Evolutionary conservation across 2,329 filamentous ascomycete genomes (phyloP).

Genomic region (Diaporthe citrichinensis): DNA sequence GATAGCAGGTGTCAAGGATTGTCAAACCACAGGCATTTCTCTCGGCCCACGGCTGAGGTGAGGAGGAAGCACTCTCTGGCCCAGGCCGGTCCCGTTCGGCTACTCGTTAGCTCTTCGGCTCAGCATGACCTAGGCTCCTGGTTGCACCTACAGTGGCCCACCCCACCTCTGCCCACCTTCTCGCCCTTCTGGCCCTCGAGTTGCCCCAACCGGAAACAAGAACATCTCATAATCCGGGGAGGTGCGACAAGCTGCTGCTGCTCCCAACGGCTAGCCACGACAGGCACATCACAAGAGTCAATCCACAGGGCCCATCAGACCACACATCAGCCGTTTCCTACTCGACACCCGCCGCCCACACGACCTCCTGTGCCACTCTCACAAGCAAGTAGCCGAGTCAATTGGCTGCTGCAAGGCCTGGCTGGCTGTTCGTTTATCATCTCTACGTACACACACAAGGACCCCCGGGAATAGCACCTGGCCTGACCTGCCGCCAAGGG

Average conservation of each 20-base stretch:
- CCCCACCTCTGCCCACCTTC: constrained; percentile 32
- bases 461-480: constrained; percentile 14
- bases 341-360: constrained; percentile 2
- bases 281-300: constrained; percentile 33
- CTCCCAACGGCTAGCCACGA: constrained; percentile 21
- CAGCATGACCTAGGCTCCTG: not conserved
- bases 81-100: constrained; percentile 18
- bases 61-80: not conserved
- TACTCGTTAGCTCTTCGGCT: constrained; percentile 4
- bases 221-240: constrained; percentile 33
- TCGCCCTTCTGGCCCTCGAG: constrained; percentile 2
- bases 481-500: not conserved
- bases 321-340: constrained; percentile 37
- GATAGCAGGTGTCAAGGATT: not conserved
- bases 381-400: constrained; percentile 15
- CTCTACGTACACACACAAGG: not conserved
- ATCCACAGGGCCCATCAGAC: constrained; percentile 33
- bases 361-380: constrained; percentile 9
- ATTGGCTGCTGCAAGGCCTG: constrained; percentile 19
- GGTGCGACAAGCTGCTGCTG: constrained; percentile 21
- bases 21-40: not conserved
- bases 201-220: constrained; percentile 21
- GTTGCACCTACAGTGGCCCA: not conserved
- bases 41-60: constrained; percentile 25
- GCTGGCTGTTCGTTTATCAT: not conserved